A percentile compares a stretch with the other conserved stretches of the same genome.
Evolutionary conservation across 208 protist genomes (phyloP).

Genomic region (Crithidia fasciculata): DNA sequence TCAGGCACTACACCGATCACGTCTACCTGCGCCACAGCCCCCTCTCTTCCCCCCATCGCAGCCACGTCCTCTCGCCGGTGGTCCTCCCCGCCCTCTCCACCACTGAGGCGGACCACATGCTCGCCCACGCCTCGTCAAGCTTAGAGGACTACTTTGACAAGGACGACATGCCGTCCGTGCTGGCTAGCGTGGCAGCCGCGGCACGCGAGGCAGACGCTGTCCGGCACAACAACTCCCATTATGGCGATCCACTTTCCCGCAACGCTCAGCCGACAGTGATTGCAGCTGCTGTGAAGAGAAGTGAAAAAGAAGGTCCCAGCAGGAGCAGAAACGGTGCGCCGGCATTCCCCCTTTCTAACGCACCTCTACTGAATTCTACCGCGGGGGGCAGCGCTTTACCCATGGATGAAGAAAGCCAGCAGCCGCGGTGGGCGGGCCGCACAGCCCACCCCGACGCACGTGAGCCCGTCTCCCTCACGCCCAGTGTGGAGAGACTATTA

Average conservation of each 20-base stretch:
- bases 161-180: conserved; percentile 23
- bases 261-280: neutral
- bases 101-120: conserved; percentile 13
- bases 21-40: conserved; percentile 16
- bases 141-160: conserved; percentile 24
- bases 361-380: too few species aligned
- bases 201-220: neutral
- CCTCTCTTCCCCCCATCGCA: conserved; percentile 1
- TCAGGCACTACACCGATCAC: neutral
- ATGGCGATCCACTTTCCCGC: neutral
- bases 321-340: neutral
- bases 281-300: neutral
- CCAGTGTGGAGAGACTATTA: conserved; percentile 9
- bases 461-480: conserved; percentile 13
- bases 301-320: neutral
- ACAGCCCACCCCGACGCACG: neutral
- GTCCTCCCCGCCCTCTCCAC: conserved; percentile 21
- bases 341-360: too few species aligned
- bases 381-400: too few species aligned
- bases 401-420: neutral
- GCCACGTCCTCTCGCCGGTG: conserved; percentile 12
- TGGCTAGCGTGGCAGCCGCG: conserved; percentile 17
- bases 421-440: neutral
- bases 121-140: conserved; percentile 6
- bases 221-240: neutral